These are phyloP conservation scores for Recurvomyces mirabilis DNA, from an alignment of 495 filamentous ascomycete species.

Conservation along the genomic window DNA sequence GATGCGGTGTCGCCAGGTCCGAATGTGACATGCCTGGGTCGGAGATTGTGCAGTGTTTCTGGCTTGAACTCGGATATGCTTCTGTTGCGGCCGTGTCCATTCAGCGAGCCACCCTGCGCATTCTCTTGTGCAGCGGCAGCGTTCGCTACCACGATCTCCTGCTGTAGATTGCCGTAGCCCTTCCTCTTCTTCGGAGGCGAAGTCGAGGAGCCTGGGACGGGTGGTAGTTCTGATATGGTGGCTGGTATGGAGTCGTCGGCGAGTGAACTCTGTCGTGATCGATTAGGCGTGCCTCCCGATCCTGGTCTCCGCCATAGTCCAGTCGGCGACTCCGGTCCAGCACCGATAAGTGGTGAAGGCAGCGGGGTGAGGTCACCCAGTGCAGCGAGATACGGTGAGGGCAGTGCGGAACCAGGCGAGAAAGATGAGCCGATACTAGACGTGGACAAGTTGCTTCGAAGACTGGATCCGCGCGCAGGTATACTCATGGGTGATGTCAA, in stretches of 20 bases:
- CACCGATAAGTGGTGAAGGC: constrained; percentile 61
- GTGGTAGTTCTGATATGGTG: constrained; percentile 10
- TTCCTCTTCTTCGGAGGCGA: constrained; percentile 18
- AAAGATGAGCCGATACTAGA: constrained; percentile 37
- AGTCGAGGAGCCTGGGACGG: constrained; percentile 12
- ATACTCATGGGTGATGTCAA: constrained; percentile 13
- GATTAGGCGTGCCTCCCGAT: constrained; percentile 28
- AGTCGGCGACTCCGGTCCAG: constrained; percentile 58
- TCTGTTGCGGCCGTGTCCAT: constrained; percentile 51
- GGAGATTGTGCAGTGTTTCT: constrained; percentile 52
- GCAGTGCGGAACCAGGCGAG: constrained; percentile 48
- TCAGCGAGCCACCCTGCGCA: constrained; percentile 20
- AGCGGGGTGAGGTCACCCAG: constrained; percentile 87
- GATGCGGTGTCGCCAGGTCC: constrained; percentile 32
- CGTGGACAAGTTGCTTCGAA: constrained; percentile 20
- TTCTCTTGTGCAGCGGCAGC: constrained; percentile 33
- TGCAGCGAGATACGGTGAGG: constrained; percentile 65
- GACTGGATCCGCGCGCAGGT: constrained; percentile 1
- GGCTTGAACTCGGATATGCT: constrained; percentile 84
- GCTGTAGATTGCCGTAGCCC: constrained; percentile 20
- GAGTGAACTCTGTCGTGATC: constrained; percentile 24
- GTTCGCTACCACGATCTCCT: constrained; percentile 25
- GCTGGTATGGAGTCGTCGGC: constrained; percentile 3
- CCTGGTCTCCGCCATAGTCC: constrained; percentile 44
- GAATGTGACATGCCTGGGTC: constrained; percentile 59